Percentiles rank a stretch among this genome's conserved stretches.
Evolutionary conservation across 495 filamentous ascomycete species (phyloP).

Genomic region (Apodospora peruviana): DNA sequence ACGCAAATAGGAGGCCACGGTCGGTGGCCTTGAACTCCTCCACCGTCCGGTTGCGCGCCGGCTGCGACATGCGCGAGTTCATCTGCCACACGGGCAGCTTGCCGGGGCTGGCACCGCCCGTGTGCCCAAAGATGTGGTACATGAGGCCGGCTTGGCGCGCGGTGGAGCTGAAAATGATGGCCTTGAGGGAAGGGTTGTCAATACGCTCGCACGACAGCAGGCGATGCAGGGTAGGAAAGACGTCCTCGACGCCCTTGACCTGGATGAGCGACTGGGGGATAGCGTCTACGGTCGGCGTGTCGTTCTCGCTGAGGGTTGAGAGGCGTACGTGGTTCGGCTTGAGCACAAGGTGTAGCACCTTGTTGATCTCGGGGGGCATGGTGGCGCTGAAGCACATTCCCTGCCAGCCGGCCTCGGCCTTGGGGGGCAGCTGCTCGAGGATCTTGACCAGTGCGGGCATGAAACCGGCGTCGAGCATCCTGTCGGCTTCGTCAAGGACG

Average conservation of each 20-base stretch:
- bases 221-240: slow-evolving; percentile 76
- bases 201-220: slow-evolving; percentile 88
- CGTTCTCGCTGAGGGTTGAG: slow-evolving; percentile 88
- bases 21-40: slow-evolving; percentile 78
- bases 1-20: slow-evolving; percentile 78
- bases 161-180: slow-evolving; percentile 98
- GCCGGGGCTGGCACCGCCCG: slow-evolving; percentile 74
- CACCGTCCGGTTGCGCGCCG: slow-evolving; percentile 68
- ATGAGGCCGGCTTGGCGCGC: slow-evolving; percentile 97
- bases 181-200: slow-evolving; percentile 64
- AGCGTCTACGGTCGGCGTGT: slow-evolving; percentile 74
- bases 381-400: slow-evolving; percentile 95
- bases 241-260: slow-evolving; percentile 78
- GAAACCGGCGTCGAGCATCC: slow-evolving; percentile 95
- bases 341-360: slow-evolving; percentile 92
- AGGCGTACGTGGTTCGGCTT: slow-evolving; percentile 91
- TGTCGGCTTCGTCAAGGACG: slow-evolving; percentile 89
- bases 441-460: slow-evolving; percentile 84
- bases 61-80: slow-evolving; percentile 55
- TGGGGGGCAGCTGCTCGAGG: slow-evolving; percentile 60
- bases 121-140: slow-evolving; percentile 53
- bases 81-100: slow-evolving; percentile 86
- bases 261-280: slow-evolving; percentile 70
- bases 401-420: slow-evolving; percentile 51
- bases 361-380: slow-evolving; percentile 82